A percentile compares a stretch with the other conserved stretches of the same genome.
Conservation (phyloP, 345 rosid species). For the Lumnitzera racemosa region DNA sequence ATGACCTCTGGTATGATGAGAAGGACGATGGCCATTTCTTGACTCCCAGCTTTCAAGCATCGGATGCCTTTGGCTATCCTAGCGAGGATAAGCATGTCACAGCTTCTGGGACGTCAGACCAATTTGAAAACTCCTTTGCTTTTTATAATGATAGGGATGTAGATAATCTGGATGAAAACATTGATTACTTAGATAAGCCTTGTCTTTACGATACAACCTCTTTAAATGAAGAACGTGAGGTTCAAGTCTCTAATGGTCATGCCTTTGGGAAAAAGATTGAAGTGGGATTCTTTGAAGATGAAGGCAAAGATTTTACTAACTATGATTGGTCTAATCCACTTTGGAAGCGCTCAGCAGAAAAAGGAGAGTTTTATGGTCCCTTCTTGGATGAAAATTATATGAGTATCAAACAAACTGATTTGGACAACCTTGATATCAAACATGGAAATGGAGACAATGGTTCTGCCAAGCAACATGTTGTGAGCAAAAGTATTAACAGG, state of each 20-base stretch:
- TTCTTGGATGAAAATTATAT: background rate
- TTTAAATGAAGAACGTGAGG: slow-evolving; percentile 13
- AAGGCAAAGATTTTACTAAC: slow-evolving; percentile 8
- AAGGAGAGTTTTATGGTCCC: slow-evolving; percentile 9
- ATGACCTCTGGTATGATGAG: slow-evolving; percentile 52
- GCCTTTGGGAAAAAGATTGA: slow-evolving; percentile 17
- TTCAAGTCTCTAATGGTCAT: slow-evolving; percentile 16
- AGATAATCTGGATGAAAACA: slow-evolving; percentile 28
- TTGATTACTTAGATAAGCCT: slow-evolving; percentile 47
- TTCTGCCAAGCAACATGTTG: slow-evolving; percentile 4
- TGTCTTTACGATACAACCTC: slow-evolving; percentile 24
- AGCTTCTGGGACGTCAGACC: slow-evolving; percentile 31
- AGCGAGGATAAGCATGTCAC: slow-evolving; percentile 76
- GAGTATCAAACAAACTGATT: background rate
- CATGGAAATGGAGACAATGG: background rate
- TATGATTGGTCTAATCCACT: slow-evolving; percentile 12
- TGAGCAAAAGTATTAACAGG: background rate
- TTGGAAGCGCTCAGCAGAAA: slow-evolving; percentile 17
- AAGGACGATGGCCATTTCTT: slow-evolving; percentile 60
- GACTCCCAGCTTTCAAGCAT: slow-evolving; percentile 55
- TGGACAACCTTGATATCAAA: background rate
- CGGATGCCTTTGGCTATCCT: slow-evolving; percentile 51
- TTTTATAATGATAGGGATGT: slow-evolving; percentile 32
- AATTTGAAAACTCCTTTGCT: slow-evolving; percentile 25
- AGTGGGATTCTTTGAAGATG: slow-evolving; percentile 9